Base-by-base conservation (phyloP, 768 basidiomycete species). In the Pisolithus orientalis region DNA sequence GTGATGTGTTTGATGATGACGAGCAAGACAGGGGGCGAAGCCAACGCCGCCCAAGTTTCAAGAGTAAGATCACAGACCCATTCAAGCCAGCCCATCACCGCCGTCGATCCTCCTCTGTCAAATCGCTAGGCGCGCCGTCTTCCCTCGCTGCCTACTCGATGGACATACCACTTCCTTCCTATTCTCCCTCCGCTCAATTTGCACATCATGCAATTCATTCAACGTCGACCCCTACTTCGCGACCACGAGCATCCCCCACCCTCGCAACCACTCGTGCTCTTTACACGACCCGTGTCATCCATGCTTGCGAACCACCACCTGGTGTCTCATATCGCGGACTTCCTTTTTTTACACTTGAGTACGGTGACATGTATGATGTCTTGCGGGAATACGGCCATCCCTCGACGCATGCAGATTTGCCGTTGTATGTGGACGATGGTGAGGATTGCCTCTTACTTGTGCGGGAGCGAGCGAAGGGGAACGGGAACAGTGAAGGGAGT, bases 351-450 rank as follows among this genome's bases (percentile, higher is more conserved):
- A 79, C 73, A 11, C 73, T 92, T n/a, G 65, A 68, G 31, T 75
- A 79, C 31, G 83, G 79, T 4, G 82, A 86, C 34, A 61, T 82
- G 34, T 83, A 82, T 46, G 80, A 83, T 38, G 80, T 92, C 6
- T 66, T 91, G 47, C 77, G 83, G 57, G 90, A 91, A 65, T 81
- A 80, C 0, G 90, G 90, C 1, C 89, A 90, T 62, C 90, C 90
- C 13, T 82, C 83, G 50, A 75, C 79, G 21, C 87, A 90, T 60
- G 75, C 77, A 4, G 80, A 86, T 58, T 69, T 92, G 39, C 90
- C 90, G 3, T 62, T 92, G 51, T 83, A 84, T 59, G 85, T 90
- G 47, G 89, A 91, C 58, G 89, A 89, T 57, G 76, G 76, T 10
- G 79, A 80, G 42, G 90, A 91, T 59, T 90, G 89, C 68, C 69